phyloP scores from a whole-genome alignment of 1,284 basidiomycete species.

The Hymenochaete sp. region DNA sequence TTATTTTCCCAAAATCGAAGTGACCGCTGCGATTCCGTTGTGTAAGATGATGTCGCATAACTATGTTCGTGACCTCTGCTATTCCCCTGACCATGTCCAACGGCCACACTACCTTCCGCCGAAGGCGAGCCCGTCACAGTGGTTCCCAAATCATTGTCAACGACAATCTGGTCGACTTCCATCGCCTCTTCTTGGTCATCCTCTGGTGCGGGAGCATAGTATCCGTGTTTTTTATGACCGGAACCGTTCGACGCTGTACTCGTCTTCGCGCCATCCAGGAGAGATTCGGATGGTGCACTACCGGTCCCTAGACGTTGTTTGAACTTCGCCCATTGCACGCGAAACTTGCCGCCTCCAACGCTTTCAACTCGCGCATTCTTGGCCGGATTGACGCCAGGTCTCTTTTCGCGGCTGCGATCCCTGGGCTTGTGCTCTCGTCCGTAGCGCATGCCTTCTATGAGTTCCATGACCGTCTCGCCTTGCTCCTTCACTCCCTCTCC shows the following conservation, averaged over 20 bases:
- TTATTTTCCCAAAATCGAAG: slow-evolving; percentile 27
- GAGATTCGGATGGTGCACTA: slow-evolving; percentile 35
- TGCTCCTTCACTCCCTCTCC: neutral
- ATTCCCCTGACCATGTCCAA: slow-evolving; percentile 44
- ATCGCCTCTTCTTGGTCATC: slow-evolving; percentile 29
- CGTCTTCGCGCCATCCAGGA: slow-evolving; percentile 34
- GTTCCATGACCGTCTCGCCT: slow-evolving; percentile 8
- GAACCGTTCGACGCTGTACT: slow-evolving; percentile 31
- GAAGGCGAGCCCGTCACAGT: too few species aligned
- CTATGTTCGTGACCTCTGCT: slow-evolving; percentile 36
- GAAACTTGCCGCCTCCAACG: slow-evolving; percentile 26
- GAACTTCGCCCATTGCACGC: slow-evolving; percentile 36
- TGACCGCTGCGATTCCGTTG: slow-evolving; percentile 23
- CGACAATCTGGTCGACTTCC: slow-evolving; percentile 58
- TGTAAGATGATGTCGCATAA: slow-evolving; percentile 20
- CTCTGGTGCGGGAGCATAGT: too few species aligned
- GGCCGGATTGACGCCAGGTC: neutral
- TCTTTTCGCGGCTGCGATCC: neutral
- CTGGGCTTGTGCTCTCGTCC: slow-evolving; percentile 3
- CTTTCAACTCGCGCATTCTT: slow-evolving; percentile 32
- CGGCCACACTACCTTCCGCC: slow-evolving; percentile 4
- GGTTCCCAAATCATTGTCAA: slow-evolving; percentile 34
- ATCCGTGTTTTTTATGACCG: slow-evolving; percentile 11
- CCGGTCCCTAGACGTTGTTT: slow-evolving; percentile 35
- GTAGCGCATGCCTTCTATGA: slow-evolving; percentile 12